Base-by-base conservation (phyloP, 306 rosid genomes). In the Vachellia collinsii region DNA sequence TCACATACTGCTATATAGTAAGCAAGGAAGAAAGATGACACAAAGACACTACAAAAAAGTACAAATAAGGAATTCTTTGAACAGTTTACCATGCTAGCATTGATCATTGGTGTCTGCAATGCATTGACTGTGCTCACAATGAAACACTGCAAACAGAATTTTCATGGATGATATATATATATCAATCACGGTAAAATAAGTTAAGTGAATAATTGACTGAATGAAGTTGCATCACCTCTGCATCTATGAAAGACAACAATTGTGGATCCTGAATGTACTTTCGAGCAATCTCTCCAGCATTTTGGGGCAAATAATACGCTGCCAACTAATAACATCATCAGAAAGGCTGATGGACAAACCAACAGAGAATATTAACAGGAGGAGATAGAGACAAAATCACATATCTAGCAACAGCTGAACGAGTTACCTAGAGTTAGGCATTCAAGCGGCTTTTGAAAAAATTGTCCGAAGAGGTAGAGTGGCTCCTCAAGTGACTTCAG, bases 401-500 rank as follows among this genome's bases (percentile, higher is more conserved):
- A 37, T 41, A 19, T 48, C 3, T 19, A 43, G 63, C 23, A 37
- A 51, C 39, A 37, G 19, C 54, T 74, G 7, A 51, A 7, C 34
- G 29, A 83, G 80, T 84, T 89, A 94, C 99, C 99, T 72, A 94
- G 89, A 64, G 99, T 94, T 84, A 94, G 86, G 93, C 97, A 91
- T 84, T 90, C 95, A 43, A 88, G 50, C 1, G 99, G 97, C 92
- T 90, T 94, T 90, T 86, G 91, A 62, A 94, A 91, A 84, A 94
- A 94, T 86, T 94, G 99, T 81, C 97, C 94, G 12, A 93, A 91
- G 83, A 93, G 99, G 86, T 94, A 94, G 87, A 93, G 87, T 44
- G 99, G 99, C 90, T 94, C 99, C 87, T 94, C 99, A 2, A 94
- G 93, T 23, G 97, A 94, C 89, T 94, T 94, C 87, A 93, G 70